Evolutionary conservation across 1,284 basidiomycete genomes (phyloP).

Genomic region (Kwoniella shivajii): DNA sequence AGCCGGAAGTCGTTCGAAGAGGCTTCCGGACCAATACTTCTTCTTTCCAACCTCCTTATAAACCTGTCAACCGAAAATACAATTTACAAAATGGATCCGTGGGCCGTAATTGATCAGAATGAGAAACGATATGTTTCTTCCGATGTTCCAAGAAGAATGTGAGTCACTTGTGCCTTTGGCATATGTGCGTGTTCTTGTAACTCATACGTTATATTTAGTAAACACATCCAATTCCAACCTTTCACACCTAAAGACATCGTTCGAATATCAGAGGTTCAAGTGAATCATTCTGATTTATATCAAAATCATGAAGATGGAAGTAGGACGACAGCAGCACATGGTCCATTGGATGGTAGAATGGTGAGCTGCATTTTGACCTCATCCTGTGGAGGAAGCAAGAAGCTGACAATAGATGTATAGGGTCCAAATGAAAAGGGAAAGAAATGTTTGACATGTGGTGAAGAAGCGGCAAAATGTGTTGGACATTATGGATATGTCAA

Average conservation of each 20-base stretch:
- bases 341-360: conserved; percentile 84
- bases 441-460: conserved; percentile 93
- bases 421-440: conserved; percentile 93
- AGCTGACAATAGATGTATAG: conserved; percentile 54
- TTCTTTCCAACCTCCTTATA: not conserved
- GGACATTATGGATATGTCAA: conserved; percentile 98
- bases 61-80: not conserved
- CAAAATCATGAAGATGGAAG: conserved; percentile 58
- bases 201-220: conserved; percentile 58
- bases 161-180: conserved; percentile 43
- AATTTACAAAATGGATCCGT: conserved; percentile 21
- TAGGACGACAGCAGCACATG: conserved; percentile 78
- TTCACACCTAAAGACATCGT: conserved; percentile 91
- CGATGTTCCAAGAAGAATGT: conserved; percentile 91
- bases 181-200: not conserved
- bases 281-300: conserved; percentile 87
- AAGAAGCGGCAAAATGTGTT: conserved; percentile 90
- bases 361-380: conserved; percentile 56
- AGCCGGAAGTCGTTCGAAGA: conserved; percentile 18
- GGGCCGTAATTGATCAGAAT: conserved; percentile 38
- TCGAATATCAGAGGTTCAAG: conserved; percentile 89
- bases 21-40: conserved; percentile 12
- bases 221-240: conserved; percentile 90
- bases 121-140: conserved; percentile 81
- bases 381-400: too few relatives aligned